Evolutionary conservation across 2,329 filamentous ascomycete genomes (phyloP).

Genomic region (Alternaria arborescens): DNA sequence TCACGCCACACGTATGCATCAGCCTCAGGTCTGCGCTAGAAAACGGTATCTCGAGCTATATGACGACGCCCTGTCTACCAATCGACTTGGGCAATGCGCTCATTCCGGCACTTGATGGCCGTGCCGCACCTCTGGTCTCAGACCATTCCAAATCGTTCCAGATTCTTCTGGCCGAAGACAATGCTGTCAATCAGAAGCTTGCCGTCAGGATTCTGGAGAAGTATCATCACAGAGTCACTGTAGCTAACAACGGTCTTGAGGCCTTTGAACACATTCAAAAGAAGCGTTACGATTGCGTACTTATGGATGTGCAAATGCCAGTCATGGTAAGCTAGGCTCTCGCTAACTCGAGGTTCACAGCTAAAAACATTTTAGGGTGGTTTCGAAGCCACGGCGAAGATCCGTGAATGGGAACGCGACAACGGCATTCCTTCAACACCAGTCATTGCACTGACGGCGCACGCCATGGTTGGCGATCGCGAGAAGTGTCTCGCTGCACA

Average conservation of each 20-base stretch:
- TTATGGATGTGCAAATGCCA: conserved; percentile 99
- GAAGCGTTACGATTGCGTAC: conserved; percentile 92
- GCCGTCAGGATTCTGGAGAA: conserved; percentile 98
- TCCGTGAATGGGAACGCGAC: conserved; percentile 90
- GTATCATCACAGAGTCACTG: conserved; percentile 90
- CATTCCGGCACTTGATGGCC: conserved; percentile 91
- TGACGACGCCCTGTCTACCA: conserved; percentile 94
- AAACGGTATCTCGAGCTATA: conserved; percentile 97
- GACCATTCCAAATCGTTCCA: conserved; percentile 96
- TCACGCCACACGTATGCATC: conserved; percentile 88
- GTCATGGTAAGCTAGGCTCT: conserved; percentile 75
- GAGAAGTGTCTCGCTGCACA: conserved; percentile 98
- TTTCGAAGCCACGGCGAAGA: conserved; percentile 96
- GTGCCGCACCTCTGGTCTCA: conserved; percentile 87
- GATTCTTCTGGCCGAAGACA: conserved; percentile 94
- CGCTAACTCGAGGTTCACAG: neutral
- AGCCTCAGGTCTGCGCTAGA: conserved; percentile 93
- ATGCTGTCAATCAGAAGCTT: conserved; percentile 93
- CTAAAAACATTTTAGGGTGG: conserved; percentile 73
- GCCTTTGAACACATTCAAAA: conserved; percentile 91
- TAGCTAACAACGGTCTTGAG: conserved; percentile 93
- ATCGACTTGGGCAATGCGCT: conserved; percentile 97
- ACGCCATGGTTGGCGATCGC: conserved; percentile 97
- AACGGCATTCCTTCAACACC: conserved; percentile 84
- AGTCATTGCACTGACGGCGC: conserved; percentile 95